These are phyloP conservation scores for Phytophthora foliorum DNA, from an alignment of 352 stramenopile species.

Conservation along the genomic window DNA sequence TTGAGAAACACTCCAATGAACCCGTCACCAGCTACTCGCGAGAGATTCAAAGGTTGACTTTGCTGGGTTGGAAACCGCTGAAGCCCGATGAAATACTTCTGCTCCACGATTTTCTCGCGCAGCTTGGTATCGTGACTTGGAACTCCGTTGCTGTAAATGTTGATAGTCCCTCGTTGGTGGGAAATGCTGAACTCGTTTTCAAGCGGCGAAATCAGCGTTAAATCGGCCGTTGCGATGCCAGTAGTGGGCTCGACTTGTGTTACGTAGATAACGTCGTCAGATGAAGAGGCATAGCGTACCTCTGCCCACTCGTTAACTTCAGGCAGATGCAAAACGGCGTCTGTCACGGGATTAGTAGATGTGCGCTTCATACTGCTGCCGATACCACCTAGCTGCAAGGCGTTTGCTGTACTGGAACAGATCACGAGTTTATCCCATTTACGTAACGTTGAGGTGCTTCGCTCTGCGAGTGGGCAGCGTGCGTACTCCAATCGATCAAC, in stretches of 20 bases:
- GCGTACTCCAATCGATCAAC: constrained; percentile 73
- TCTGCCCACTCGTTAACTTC: constrained; percentile 72
- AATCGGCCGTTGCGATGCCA: constrained; percentile 13
- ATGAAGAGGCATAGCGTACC: constrained; percentile 52
- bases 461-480: constrained; percentile 49
- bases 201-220: constrained; percentile 1
- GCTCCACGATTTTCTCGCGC: constrained; percentile 22
- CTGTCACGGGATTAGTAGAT: constrained; percentile 50
- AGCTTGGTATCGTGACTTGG: constrained; percentile 49
- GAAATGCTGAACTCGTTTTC: constrained; percentile 60
- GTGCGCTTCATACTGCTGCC: constrained; percentile 57
- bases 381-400: constrained; percentile 48
- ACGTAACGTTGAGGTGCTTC: constrained; percentile 24
- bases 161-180: constrained; percentile 46
- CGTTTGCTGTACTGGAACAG: constrained; percentile 53
- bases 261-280: constrained; percentile 53
- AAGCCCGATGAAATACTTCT: constrained; percentile 73
- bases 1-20: constrained; percentile 72
- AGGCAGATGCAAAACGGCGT: constrained; percentile 68
- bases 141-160: constrained; percentile 77
- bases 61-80: constrained; percentile 56
- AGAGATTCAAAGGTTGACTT: constrained; percentile 34
- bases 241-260: constrained; percentile 59
- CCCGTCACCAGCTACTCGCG: constrained; percentile 19
- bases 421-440: constrained; percentile 67